phyloP scores from a whole-genome alignment of 2,329 filamentous ascomycete species.

The Graphium sp. region DNA sequence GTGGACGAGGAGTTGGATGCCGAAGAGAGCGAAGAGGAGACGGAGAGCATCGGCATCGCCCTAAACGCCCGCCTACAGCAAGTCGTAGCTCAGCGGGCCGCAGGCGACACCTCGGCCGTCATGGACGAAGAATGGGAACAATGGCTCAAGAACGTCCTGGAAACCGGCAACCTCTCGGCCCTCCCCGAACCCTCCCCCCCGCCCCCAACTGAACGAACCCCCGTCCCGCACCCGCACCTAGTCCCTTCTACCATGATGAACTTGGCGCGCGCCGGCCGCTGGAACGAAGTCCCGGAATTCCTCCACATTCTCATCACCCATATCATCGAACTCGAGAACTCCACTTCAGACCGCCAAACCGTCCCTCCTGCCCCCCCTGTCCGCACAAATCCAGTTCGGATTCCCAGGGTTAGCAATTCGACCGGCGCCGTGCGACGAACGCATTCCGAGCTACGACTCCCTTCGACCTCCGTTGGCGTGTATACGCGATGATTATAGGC shows the following conservation, averaged over 20 bases:
- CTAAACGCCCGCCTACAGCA: constrained; percentile 49
- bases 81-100: constrained; percentile 44
- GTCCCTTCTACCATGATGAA: constrained; percentile 34
- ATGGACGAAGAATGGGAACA: constrained; percentile 61
- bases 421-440: too few species aligned
- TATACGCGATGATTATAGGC: too few species aligned
- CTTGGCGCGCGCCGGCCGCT: constrained; percentile 37
- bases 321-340: not conserved
- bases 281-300: constrained; percentile 39
- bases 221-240: constrained; percentile 15
- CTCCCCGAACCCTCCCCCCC: constrained; percentile 19
- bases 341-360: too few species aligned
- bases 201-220: constrained; percentile 12
- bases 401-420: too few species aligned
- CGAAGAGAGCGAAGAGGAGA: constrained; percentile 34
- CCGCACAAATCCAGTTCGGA: too few species aligned
- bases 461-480: too few species aligned
- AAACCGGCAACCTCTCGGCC: constrained; percentile 38
- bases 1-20: constrained; percentile 7
- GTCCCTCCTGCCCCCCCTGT: too few species aligned
- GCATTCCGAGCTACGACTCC: too few species aligned
- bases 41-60: constrained; percentile 40
- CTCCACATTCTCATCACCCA: constrained; percentile 20
- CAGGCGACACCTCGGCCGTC: constrained; percentile 37
- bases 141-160: constrained; percentile 55